Conservation (phyloP, 164 flowering plant species). For the Sextonia rubra region DNA sequence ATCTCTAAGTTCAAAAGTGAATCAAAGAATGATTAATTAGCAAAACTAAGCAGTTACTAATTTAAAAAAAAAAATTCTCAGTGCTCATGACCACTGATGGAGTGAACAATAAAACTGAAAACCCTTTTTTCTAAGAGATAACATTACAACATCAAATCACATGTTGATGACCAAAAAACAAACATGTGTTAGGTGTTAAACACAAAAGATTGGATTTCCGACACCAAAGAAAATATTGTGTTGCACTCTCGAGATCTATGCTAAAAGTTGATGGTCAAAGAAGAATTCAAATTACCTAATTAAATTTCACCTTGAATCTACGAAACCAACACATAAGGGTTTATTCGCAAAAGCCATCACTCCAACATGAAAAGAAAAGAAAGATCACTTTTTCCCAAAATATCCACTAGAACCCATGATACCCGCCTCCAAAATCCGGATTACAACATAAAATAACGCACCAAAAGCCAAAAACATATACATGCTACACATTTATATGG, state of each 20-base stretch:
- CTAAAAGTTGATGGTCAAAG: background rate
- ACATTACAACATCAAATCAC: constrained; percentile 10
- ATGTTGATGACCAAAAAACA: background rate
- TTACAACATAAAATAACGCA: constrained; percentile 12
- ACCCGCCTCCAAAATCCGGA: background rate
- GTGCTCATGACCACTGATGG: background rate
- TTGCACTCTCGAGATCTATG: background rate
- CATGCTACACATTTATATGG: background rate
- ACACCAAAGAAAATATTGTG: background rate
- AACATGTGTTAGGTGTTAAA: background rate
- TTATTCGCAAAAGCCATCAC: background rate
- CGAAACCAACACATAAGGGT: background rate
- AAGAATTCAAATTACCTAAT: background rate
- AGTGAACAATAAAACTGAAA: background rate
- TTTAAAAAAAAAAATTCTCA: background rate
- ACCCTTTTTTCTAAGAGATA: background rate
- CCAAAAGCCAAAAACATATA: background rate
- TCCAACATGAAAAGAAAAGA: background rate
- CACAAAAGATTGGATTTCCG: background rate
- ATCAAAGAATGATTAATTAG: background rate
- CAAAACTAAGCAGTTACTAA: background rate
- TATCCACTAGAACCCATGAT: background rate
- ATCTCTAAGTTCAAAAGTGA: background rate
- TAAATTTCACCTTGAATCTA: background rate
- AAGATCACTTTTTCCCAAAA: background rate